Base-by-base conservation (phyloP, 257 asterid genomes). In the Nicotiana otophora region DNA sequence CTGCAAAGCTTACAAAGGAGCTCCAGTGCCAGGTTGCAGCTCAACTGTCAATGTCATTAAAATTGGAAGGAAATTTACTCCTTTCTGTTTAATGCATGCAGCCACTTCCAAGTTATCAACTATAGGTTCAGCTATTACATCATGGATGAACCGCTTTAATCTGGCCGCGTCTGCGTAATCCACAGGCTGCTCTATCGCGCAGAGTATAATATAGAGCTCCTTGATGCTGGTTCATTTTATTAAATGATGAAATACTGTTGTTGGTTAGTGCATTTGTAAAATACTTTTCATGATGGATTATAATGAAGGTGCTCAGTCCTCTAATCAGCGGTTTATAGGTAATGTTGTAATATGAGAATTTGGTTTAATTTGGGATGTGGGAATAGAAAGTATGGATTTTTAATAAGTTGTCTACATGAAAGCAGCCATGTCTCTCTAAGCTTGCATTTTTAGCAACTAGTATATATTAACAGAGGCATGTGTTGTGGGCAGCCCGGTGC, bases 1-100 rank as follows among this genome's bases (percentile, higher is more conserved):
- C 82, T 89, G 90, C 74, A 83, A 84, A 84, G 88, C 89, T 2
- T 89, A 87, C 84, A 58, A 68, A 60, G 91, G 91, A 82, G 33
- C 86, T 10, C 54, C 57, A 4, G 86, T 85, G 9, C 33, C 86
- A 12, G 85, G 84, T 76, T 89, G 91, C 87, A 82, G 81, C 17
- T 67, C 66, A 42, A 65, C 82, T 7, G 62, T 65, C 10, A 14
- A n/a, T 10, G 81, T 20, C 63, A 33, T 78, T 10, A 68, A 70
- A n/a, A 17, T 63, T 8, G 81, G 67, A 65, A 66, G 81, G 30
- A 48, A 57, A 17, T 6, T 20, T 17, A 83, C 65, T 55, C 81
- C 88, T 39, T 87, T 74, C 75, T 83, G 84, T 70, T 78, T 69
- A 77, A 81, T 78, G 11, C 83, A 78, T 23, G 61, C 84, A 14